Conservation (phyloP, 148 eudicot species). For the Cornus controversa region DNA sequence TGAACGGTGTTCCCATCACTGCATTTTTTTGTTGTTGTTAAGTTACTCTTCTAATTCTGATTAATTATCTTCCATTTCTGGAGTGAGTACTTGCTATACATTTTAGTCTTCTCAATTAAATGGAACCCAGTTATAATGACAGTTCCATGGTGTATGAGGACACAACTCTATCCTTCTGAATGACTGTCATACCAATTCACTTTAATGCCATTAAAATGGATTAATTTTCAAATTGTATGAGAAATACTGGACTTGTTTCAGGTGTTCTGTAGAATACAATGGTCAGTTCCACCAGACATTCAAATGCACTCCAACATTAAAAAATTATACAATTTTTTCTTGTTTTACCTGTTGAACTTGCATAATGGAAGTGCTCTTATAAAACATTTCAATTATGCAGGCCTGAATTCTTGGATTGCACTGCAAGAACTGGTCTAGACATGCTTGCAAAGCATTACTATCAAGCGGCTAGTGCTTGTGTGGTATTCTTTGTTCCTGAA, state of each 20-base stretch:
- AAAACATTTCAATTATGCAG: conserved; percentile 35
- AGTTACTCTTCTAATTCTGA: not conserved
- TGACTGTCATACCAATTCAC: not conserved
- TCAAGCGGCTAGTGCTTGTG: conserved; percentile 75
- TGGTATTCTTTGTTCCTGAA: conserved; percentile 78
- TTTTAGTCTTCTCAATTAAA: not conserved
- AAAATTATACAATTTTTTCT: not conserved
- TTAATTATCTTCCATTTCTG: not conserved
- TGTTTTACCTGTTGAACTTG: not conserved
- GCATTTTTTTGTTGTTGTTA: no score
- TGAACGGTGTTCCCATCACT: no score
- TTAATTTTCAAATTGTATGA: not conserved
- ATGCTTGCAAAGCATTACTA: conserved; percentile 90
- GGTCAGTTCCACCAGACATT: not conserved
- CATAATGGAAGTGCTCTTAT: not conserved
- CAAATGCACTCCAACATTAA: not conserved
- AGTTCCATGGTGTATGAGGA: not conserved
- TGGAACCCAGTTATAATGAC: not conserved
- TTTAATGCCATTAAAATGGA: not conserved
- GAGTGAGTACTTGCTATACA: not conserved
- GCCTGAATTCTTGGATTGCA: conserved; percentile 80
- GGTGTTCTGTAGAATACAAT: not conserved
- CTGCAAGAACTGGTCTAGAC: conserved; percentile 80
- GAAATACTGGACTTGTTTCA: not conserved
- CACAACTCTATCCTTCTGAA: not conserved